Evolutionary conservation across 169 alveolate genomes (phyloP), one percentile per base, ranked within the genome.

Genomic region (Eimeria necatrix): DNA sequence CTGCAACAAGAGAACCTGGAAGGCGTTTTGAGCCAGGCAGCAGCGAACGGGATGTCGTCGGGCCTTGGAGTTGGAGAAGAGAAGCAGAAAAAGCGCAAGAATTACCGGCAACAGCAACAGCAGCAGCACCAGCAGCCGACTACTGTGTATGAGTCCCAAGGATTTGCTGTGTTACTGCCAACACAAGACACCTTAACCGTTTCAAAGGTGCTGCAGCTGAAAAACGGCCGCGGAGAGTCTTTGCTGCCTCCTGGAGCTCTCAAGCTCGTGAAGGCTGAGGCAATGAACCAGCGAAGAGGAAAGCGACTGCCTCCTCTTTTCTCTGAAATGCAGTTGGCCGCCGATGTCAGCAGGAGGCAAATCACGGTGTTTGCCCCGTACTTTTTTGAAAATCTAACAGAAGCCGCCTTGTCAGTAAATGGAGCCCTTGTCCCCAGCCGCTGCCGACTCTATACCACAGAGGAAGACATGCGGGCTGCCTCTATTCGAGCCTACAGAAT

Each of bases 391-490:
- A 96, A 96, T 73, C 94, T 96, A 3, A 95, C 97, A 56, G 95
- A 96, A 68, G 97, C 95, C 24, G 91, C 97, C 6, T 86, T 96
- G 8, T 95, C 93, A n/a, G 81, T 95, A 49, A 96, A 96, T 51
- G 96, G 95, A n/a, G 94, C 86, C 60, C 80, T 96, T 18, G 90
- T 96, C 22, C 97, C 97, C 10, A 96, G 96, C 70, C 93, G 95
- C 51, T 94, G 97, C 68, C 95, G 97, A n/a, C 96, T 96, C 51
- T 96, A 96, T 84, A 90, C 96, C 85, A 95, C 97, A 7, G 97
- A 96, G 49, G 97, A 96, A 71, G 97, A 96, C 20, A 96, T 96
- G 41, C 95, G 95, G 59, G 70, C 91, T 53, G 89, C 95, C 18
- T 73, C 94, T 52, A 87, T 96, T 32, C 94, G 95, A 71, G 96